phyloP scores from a whole-genome alignment of 345 rosid genomes.

The Corchorus capsularis region DNA sequence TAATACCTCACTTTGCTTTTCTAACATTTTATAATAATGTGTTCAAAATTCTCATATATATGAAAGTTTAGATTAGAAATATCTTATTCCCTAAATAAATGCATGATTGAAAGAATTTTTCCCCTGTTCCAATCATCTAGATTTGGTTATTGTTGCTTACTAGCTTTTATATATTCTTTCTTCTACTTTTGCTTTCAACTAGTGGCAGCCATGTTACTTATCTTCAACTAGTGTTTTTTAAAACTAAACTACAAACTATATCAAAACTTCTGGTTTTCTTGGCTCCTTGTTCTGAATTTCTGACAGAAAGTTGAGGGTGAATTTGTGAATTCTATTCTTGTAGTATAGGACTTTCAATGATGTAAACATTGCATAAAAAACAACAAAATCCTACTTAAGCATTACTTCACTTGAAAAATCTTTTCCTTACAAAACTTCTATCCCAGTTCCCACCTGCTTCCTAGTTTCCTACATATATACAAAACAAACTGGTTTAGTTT shows the following conservation, averaged over 20 bases:
- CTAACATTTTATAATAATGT: neutral
- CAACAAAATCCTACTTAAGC: constrained; percentile 29
- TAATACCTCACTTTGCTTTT: constrained; percentile 27
- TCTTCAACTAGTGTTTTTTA: constrained; percentile 22
- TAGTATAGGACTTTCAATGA: constrained; percentile 22
- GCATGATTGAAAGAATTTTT: constrained; percentile 49
- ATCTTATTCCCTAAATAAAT: constrained; percentile 30
- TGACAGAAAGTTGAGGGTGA: constrained; percentile 33
- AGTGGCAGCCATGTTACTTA: constrained; percentile 53
- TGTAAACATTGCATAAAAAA: constrained; percentile 21
- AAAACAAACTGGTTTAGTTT: constrained; percentile 24
- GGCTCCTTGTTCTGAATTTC: constrained; percentile 34
- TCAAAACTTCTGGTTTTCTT: constrained; percentile 28
- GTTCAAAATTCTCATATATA: constrained; percentile 15
- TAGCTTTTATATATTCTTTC: constrained; percentile 42
- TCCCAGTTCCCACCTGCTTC: constrained; percentile 11
- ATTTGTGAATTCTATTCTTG: constrained; percentile 31
- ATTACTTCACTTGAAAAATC: constrained; percentile 26
- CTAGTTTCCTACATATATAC: constrained; percentile 12
- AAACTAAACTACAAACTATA: neutral
- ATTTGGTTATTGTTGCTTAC: constrained; percentile 37
- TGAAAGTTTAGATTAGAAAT: neutral
- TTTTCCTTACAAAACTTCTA: constrained; percentile 13
- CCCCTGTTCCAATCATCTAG: constrained; percentile 41
- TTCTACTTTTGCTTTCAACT: constrained; percentile 41